Evolutionary conservation across 306 rosid genomes (phyloP), one percentile per base, ranked within the genome.

Genomic region (Clitoria ternatea): DNA sequence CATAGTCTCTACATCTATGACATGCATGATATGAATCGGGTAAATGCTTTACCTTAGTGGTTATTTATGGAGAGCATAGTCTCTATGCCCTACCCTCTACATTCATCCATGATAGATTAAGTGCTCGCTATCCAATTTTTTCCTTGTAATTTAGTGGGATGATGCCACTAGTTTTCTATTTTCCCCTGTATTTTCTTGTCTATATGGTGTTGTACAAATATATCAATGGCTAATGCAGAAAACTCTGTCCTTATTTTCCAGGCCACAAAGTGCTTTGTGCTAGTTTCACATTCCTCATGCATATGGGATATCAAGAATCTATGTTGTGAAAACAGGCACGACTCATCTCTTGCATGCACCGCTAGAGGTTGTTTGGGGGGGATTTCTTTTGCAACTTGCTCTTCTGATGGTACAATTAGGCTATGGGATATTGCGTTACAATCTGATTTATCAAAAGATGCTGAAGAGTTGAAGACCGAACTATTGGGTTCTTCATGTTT

Each of bases 351-450:
- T 71, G 89, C 90, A 64, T 90, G 96, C 77, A 76, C 83, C 74
- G 91, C 96, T 60, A 87, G 87, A 87, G 93, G 96, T 64, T 90
- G 93, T 81, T 80, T 75, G 1, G 96, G 93, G 53, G 93, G 93
- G 19, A 77, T 82, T 79, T 87, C 93, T 57, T 90, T 90, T 76
- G 93, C 96, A 55, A 90, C 96, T 44, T 85, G 96, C 81, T 90
- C 93, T 59, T 55, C 85, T 45, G 96, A 90, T 80, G 91, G 93
- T 80, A 82, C 91, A 39, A 77, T 90, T 50, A 85, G 93, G 86
- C 66, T 87, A 67, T 90, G 96, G 96, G 96, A 90, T 87, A 89
- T 87, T 76, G 81, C 86, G 43, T 71, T 87, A 85, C 82, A 76
- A 85, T 69, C 84, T 62, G 80, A 81, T 66, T 57, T 74, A 27